Conservation (phyloP, 2,329 filamentous ascomycete species). For the Rhexocercosporidium sp. region DNA sequence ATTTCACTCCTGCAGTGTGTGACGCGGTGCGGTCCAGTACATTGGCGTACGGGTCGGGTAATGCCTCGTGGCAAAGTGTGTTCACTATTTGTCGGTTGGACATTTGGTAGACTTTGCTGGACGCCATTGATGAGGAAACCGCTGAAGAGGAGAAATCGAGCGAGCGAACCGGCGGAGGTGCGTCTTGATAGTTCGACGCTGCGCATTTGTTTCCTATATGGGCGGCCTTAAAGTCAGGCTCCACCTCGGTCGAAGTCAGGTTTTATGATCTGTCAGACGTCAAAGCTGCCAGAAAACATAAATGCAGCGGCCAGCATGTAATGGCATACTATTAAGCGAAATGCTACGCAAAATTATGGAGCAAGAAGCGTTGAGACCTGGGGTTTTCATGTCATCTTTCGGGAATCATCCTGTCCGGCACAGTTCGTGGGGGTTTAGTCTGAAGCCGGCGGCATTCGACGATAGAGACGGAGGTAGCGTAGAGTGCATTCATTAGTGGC, state of each 20-base stretch:
- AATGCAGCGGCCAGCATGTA: slow-evolving; percentile 1
- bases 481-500: neutral
- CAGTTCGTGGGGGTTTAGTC: neutral
- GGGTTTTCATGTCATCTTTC: neutral
- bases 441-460: neutral
- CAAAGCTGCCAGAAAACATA: slow-evolving; percentile 5
- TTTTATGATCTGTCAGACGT: slow-evolving; percentile 7
- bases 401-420: neutral
- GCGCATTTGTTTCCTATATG: neutral
- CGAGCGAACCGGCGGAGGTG: neutral
- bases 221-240: neutral
- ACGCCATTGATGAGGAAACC: neutral
- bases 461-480: neutral
- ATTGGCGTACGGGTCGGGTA: neutral
- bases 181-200: neutral
- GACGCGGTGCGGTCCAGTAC: neutral
- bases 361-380: neutral
- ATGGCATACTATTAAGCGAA: neutral
- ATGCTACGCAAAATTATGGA: slow-evolving; percentile 10
- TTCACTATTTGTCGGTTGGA: neutral
- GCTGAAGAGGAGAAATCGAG: neutral
- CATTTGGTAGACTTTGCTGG: neutral
- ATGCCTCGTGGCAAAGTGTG: neutral
- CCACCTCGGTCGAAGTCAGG: neutral
- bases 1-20: neutral